Evolutionary conservation across 371 early-diverging fungal species (phyloP).

Genomic region (Blyttiomyces sp.): DNA sequence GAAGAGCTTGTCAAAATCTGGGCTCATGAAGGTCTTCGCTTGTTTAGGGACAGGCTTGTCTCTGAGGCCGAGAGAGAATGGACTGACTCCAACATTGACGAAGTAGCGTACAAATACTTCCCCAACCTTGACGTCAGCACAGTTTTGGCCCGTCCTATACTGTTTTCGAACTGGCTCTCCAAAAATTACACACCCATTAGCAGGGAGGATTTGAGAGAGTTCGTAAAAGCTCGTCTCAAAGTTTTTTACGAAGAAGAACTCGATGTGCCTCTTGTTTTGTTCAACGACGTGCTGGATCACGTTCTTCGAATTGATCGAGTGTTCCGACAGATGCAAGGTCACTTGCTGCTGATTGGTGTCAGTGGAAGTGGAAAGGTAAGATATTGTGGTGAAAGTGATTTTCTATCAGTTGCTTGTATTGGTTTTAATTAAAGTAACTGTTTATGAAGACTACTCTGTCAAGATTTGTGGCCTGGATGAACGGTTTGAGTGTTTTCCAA

Average conservation of each 20-base stretch:
- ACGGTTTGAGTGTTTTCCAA: slow-evolving; percentile 93
- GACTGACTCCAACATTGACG: slow-evolving; percentile 89
- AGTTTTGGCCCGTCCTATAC: slow-evolving; percentile 85
- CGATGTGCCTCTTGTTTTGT: slow-evolving; percentile 92
- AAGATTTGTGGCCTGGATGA: slow-evolving; percentile 99
- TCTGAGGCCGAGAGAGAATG: slow-evolving; percentile 84
- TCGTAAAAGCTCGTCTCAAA: slow-evolving; percentile 90
- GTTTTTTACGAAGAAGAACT: slow-evolving; percentile 99
- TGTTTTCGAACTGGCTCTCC: slow-evolving; percentile 97
- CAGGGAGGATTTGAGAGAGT: slow-evolving; percentile 86
- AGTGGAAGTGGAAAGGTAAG: slow-evolving; percentile 87
- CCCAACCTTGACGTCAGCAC: slow-evolving; percentile 68
- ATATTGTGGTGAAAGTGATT: not conserved
- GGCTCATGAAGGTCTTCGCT: slow-evolving; percentile 96
- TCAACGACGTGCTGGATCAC: slow-evolving; percentile 96
- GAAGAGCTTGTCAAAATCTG: slow-evolving; percentile 93
- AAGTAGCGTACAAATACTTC: slow-evolving; percentile 84
- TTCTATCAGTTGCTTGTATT: too few relatives aligned
- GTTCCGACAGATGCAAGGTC: slow-evolving; percentile 96
- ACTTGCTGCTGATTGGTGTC: slow-evolving; percentile 95
- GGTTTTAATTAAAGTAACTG: not conserved
- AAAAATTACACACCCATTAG: slow-evolving; percentile 88
- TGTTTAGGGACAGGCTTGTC: slow-evolving; percentile 98
- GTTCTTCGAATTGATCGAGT: slow-evolving; percentile 97
- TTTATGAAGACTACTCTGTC: slow-evolving; percentile 77